Evolutionary conservation across 2,329 filamentous ascomycete species (phyloP), one percentile per base, ranked within the genome.

Genomic region (Monosporascus sp.): DNA sequence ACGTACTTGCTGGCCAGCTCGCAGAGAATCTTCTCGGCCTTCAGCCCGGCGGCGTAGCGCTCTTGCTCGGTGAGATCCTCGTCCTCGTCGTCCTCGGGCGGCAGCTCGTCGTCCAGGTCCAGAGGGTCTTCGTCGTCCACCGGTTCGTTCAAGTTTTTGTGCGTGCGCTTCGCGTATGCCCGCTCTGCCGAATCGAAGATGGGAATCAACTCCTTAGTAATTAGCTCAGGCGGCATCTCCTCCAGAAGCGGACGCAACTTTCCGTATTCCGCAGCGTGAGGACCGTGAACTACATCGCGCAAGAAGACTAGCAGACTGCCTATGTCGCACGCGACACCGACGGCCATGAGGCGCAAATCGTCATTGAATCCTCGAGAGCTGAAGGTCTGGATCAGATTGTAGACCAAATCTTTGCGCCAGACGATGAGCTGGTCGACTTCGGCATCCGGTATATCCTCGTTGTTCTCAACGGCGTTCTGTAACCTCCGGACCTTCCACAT

Each of bases 1-100:
- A 97, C 88, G 44, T 96, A 82, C 67, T 94, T 95, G 57, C 85
- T 87, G 0, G 92, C 86, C 25, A 97, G 77, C 62, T 93, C 88
- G 70, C 93, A 97, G 1, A 97, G 80, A 20, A 85, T 83, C 66
- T 93, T 88, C 70, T 97, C 94, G 0, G 90, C 85, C 54, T 92
- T 79, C 36, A 97, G 79, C 52, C 85, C 82, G 39, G 81, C 79
- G 47, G 85, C 79, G 59, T 83, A 75, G 53, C 82, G 79, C 63
- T 88, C 76, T 62, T 80, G 76, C 50, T 78, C 76, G 31, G 82
- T 75, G 42, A 81, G 65, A 20, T 74, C 74, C 54, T 81, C 74
- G 54, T 81, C 77, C 31, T 79, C 74, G 44, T 83, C 78, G 22
- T 84, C 80, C 18, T 83, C 85, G 53, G 84, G 83, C 2, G 80